Conservation (phyloP, 441 rosid species). For the Populus trichocarpa region DNA sequence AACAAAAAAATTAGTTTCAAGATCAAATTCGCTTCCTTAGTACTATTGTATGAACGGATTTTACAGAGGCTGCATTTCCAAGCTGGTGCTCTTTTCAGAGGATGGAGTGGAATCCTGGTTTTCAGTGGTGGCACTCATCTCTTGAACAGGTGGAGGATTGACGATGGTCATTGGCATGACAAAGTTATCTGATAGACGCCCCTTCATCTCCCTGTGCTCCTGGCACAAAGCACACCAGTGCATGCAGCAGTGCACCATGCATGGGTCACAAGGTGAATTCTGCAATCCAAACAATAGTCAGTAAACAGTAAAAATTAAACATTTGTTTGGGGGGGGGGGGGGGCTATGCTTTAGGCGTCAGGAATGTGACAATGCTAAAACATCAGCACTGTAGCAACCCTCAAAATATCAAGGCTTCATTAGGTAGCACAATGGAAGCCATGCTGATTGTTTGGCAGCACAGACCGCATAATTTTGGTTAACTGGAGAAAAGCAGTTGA, state of each 20-base stretch:
- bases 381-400: too few species aligned
- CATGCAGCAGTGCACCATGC: constrained; percentile 88
- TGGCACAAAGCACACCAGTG: constrained; percentile 95
- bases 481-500: too few species aligned
- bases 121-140: constrained; percentile 56
- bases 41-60: constrained; percentile 11
- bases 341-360: too few species aligned
- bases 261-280: constrained; percentile 95
- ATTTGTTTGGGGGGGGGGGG: too few species aligned
- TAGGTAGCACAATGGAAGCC: not conserved
- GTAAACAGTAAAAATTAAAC: not conserved
- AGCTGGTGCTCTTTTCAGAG: constrained; percentile 46
- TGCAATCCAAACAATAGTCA: constrained; percentile 26
- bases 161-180: constrained; percentile 47
- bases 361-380: too few species aligned
- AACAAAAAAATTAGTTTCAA: not conserved
- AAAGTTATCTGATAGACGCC: constrained; percentile 61
- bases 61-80: constrained; percentile 82
- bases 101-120: constrained; percentile 42
- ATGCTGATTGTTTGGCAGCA: too few species aligned
- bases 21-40: not conserved
- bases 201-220: constrained; percentile 89
- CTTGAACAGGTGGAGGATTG: constrained; percentile 79
- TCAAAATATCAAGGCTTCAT: not conserved
- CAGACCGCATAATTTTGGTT: too few species aligned